phyloP scores from a whole-genome alignment of 2,329 filamentous ascomycete species.

The Penicillium decumbens region DNA sequence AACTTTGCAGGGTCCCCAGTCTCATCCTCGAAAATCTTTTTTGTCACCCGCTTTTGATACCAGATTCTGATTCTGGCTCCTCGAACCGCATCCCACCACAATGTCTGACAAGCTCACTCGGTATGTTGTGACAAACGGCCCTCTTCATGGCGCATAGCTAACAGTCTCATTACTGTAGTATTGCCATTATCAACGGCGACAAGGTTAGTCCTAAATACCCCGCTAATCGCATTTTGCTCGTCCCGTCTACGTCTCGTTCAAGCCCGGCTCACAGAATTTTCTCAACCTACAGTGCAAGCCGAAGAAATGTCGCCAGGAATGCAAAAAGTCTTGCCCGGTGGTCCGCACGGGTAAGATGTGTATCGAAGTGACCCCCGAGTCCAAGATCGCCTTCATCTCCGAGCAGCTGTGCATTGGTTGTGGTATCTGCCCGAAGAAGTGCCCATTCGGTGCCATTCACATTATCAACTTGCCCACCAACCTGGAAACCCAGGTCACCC shows the following conservation, averaged over 20 bases:
- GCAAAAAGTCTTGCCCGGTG: slow-evolving; percentile 97
- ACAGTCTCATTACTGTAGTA: slow-evolving; percentile 53
- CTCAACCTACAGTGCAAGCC: slow-evolving; percentile 67
- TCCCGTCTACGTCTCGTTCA: slow-evolving; percentile 8
- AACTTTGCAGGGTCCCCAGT: slow-evolving; percentile 1
- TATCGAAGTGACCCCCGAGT: slow-evolving; percentile 84
- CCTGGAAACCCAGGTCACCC: slow-evolving; percentile 95
- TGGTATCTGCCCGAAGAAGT: slow-evolving; percentile 99
- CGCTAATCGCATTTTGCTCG: slow-evolving; percentile 39
- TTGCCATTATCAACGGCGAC: slow-evolving; percentile 98
- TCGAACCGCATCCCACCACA: slow-evolving; percentile 35
- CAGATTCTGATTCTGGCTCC: slow-evolving; percentile 13
- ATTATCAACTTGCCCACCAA: slow-evolving; percentile 99
- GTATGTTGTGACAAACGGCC: slow-evolving; percentile 50
- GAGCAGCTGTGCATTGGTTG: slow-evolving; percentile 95
- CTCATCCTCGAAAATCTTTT: slow-evolving; percentile 11
- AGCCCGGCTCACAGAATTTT: slow-evolving; percentile 37
- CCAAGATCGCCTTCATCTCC: slow-evolving; percentile 96
- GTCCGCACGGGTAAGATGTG: slow-evolving; percentile 96
- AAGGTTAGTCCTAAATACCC: slow-evolving; percentile 60
- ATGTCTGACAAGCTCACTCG: slow-evolving; percentile 95
- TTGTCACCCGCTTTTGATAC: slow-evolving; percentile 13
- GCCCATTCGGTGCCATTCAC: slow-evolving; percentile 95
- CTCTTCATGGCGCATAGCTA: slow-evolving; percentile 3
- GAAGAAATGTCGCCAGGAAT: slow-evolving; percentile 98